Evolutionary conservation across 2,329 filamentous ascomycete species (phyloP).

Genomic region (Dothiorella sarmentorum): DNA sequence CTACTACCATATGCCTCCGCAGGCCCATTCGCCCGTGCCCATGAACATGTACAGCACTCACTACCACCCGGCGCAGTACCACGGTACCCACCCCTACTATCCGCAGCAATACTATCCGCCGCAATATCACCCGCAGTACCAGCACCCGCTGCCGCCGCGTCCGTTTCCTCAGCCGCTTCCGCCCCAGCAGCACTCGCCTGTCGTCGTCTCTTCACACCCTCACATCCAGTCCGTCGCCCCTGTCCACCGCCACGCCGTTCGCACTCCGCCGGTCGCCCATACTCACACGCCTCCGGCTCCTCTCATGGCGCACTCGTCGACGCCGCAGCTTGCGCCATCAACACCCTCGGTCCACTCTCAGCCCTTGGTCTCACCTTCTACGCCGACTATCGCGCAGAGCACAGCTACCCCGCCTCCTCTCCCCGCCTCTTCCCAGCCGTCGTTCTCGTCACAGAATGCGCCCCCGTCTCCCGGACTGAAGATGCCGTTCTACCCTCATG

Average conservation of each 20-base stretch:
- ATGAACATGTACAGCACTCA: conserved; percentile 36
- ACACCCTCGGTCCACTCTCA: conserved; percentile 37
- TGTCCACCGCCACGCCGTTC: conserved; percentile 37
- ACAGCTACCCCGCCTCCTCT: conserved; percentile 29
- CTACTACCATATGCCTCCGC: conserved; percentile 34
- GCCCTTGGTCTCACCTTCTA: conserved; percentile 31
- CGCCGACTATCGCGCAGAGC: conserved; percentile 31
- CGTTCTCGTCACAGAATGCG: conserved; percentile 26
- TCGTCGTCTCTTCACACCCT: conserved; percentile 46
- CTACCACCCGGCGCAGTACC: conserved; percentile 28
- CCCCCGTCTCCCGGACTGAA: conserved; percentile 24
- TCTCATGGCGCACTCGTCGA: conserved; percentile 17
- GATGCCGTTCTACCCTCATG: conserved; percentile 50
- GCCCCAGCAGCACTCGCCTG: conserved; percentile 36
- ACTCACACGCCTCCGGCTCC: conserved; percentile 29
- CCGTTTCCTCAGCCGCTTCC: conserved; percentile 27
- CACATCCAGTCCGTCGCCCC: conserved; percentile 48
- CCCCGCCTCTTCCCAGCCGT: conserved; percentile 23
- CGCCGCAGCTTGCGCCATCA: conserved; percentile 26
- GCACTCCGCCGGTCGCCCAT: conserved; percentile 33
- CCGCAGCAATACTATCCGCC: conserved; percentile 30
- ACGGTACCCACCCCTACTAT: conserved; percentile 36
- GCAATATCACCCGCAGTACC: conserved; percentile 39
- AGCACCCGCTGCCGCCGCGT: conserved; percentile 40
- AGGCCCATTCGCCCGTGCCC: conserved; percentile 38